Conservation (phyloP, 1,284 basidiomycete species). For the Apiotrichum siamense region DNA sequence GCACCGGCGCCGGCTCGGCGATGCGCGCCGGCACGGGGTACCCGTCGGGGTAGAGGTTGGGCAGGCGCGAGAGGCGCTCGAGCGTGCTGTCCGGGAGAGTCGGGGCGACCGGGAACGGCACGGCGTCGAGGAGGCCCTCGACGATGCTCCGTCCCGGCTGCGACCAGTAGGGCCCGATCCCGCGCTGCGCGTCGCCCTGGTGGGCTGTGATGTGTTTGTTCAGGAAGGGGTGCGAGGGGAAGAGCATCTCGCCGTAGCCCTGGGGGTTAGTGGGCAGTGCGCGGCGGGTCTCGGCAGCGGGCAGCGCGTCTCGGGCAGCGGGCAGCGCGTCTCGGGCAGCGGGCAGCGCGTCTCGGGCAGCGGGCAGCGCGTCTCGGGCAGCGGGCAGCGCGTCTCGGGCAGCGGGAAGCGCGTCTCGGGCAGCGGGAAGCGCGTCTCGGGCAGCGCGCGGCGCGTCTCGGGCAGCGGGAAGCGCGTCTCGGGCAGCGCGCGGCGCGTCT, state of each 20-base stretch:
- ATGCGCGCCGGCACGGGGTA: conserved; percentile 9
- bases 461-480: no score
- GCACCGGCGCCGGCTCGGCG: conserved; percentile 1
- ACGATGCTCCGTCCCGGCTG: conserved; percentile 72
- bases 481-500: no score
- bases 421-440: no score
- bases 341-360: no score
- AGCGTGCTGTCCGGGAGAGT: background rate
- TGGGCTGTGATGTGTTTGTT: conserved; percentile 54
- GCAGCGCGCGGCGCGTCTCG: no score
- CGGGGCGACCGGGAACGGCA: conserved; percentile 56
- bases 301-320: no score
- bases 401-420: no score
- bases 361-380: no score
- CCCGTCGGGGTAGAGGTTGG: conserved; percentile 50
- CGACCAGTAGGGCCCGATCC: conserved; percentile 69
- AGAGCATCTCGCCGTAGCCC: conserved; percentile 72
- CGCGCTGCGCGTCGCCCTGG: conserved; percentile 38
- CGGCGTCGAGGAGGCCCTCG: conserved; percentile 61
- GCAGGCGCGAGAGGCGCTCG: conserved; percentile 36
- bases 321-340: no score
- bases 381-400: background rate
- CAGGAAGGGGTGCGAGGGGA: conserved; percentile 57
- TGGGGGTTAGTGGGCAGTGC: no score
- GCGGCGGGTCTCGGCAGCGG: no score